These are phyloP conservation scores for Neurospora sp. DNA, from an alignment of 495 filamentous ascomycete species.

Conservation along the genomic window DNA sequence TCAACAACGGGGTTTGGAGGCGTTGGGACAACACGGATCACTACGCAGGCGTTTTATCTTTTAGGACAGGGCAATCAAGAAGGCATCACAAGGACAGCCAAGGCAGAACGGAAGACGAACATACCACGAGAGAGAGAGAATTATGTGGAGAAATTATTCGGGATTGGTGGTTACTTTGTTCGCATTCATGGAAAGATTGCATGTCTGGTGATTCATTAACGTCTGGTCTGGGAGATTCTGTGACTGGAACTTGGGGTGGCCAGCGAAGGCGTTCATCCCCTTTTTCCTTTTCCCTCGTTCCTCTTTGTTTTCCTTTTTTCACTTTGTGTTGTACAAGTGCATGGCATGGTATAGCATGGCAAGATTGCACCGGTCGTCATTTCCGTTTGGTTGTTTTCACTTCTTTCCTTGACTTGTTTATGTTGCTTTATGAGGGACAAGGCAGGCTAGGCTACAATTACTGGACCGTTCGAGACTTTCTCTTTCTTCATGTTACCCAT, in stretches of 20 bases:
- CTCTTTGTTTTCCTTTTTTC: constrained; percentile 3
- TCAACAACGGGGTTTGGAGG: neutral
- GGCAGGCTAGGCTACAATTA: neutral
- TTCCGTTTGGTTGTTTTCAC: neutral
- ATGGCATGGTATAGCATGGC: constrained; percentile 1
- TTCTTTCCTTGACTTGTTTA: neutral
- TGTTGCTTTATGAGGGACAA: neutral
- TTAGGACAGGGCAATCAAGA: neutral
- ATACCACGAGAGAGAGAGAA: neutral
- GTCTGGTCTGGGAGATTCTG: neutral
- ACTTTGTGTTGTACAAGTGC: neutral
- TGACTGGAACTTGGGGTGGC: neutral
- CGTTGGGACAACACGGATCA: neutral
- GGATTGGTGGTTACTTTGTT: neutral
- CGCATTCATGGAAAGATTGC: neutral
- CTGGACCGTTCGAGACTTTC: neutral
- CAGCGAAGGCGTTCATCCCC: neutral
- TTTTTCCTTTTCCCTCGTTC: neutral
- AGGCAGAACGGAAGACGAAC: neutral
- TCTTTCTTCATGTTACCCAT: neutral
- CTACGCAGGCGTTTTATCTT: neutral
- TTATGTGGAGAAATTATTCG: neutral
- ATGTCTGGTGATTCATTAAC: neutral
- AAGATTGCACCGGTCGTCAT: neutral
- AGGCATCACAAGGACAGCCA: neutral